These are phyloP conservation scores for Ophiosphaerella korrae DNA, from an alignment of 2,329 filamentous ascomycete genomes.

Conservation along the genomic window DNA sequence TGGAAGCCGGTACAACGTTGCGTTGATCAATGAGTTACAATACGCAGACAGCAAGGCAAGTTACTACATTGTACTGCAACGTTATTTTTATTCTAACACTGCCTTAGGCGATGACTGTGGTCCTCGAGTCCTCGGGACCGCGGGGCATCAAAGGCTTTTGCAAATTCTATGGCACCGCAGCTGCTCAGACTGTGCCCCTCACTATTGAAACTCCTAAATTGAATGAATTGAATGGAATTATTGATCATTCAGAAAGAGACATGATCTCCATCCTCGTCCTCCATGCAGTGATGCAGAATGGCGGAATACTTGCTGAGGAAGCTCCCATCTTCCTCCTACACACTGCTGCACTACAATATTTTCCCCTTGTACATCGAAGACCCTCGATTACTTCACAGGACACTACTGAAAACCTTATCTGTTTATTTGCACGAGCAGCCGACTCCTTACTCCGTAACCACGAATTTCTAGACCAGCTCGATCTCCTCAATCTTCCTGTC, in stretches of 20 bases:
- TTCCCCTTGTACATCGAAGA: not conserved
- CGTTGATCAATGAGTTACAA: constrained; percentile 67
- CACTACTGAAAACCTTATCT: no score
- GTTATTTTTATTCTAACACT: constrained; percentile 22
- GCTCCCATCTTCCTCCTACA: constrained; percentile 6
- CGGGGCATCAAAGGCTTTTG: no score
- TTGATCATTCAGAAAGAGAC: constrained; percentile 6
- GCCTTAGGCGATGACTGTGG: constrained; percentile 6
- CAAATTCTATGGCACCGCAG: no score
- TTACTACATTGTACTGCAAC: constrained; percentile 23
- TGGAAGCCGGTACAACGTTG: constrained; percentile 62
- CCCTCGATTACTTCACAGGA: no score
- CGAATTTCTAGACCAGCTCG: constrained; percentile 2
- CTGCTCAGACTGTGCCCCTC: no score
- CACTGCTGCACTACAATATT: constrained; percentile 7
- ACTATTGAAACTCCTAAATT: not conserved
- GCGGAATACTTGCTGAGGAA: constrained; percentile 3
- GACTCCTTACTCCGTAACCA: constrained; percentile 4
- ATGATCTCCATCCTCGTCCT: constrained; percentile 5
- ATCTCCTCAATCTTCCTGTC: constrained; percentile 5
- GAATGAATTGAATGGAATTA: constrained; percentile 3
- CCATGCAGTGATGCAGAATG: constrained; percentile 1
- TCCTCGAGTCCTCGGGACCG: no score
- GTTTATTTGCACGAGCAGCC: not conserved
- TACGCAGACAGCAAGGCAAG: constrained; percentile 67